Percentiles rank a stretch among this genome's conserved stretches.
These are phyloP conservation scores for Pilaira anomala DNA, from an alignment of 192 early-diverging fungal genomes.

Conservation along the genomic window DNA sequence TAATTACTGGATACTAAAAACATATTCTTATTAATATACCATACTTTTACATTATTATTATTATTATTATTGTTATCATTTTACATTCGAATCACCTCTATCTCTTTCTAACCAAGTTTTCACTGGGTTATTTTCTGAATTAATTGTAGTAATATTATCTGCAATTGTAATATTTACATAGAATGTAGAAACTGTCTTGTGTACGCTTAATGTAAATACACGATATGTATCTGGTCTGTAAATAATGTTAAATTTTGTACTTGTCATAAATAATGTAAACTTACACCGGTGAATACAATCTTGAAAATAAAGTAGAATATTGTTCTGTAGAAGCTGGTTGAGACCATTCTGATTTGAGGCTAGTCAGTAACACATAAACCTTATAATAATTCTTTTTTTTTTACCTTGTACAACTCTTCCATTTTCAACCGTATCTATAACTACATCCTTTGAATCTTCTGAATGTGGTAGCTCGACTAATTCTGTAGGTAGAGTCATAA, in stretches of 20 bases:
- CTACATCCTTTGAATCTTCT: neutral
- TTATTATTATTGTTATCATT: neutral
- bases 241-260: neutral
- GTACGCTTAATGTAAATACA: slow-evolving; percentile 10
- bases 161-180: slow-evolving; percentile 16
- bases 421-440: neutral
- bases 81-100: slow-evolving; percentile 10
- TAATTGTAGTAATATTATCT: neutral
- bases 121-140: neutral
- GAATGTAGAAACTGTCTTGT: slow-evolving; percentile 3
- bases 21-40: too few species aligned
- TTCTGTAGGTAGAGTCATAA: slow-evolving; percentile 7
- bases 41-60: neutral
- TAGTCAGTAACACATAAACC: neutral
- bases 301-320: slow-evolving; percentile 2
- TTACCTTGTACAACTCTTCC: slow-evolving; percentile 9
- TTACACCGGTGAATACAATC: slow-evolving; percentile 21
- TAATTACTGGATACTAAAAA: neutral
- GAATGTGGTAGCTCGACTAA: slow-evolving; percentile 20
- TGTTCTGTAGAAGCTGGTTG: slow-evolving; percentile 19
- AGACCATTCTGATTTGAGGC: neutral
- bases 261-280: neutral
- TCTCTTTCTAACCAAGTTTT: slow-evolving; percentile 10
- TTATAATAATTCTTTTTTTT: neutral
- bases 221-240: slow-evolving; percentile 13